Base-by-base conservation (phyloP, 2,329 filamentous ascomycete species). In the Niveomyces coronatus region DNA sequence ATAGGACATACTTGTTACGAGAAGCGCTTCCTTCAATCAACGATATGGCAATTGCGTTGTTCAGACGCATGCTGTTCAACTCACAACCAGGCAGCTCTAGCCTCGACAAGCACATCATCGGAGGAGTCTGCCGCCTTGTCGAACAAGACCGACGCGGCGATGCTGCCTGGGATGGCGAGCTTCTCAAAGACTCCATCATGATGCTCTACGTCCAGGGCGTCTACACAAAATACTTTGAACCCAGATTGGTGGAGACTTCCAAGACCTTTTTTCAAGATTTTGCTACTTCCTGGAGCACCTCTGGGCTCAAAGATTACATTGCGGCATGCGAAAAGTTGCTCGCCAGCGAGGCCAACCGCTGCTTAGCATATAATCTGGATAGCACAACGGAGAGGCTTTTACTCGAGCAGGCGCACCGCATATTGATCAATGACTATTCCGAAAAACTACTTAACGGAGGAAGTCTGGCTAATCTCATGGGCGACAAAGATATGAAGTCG, bases 151-250 rank as follows among this genome's bases (percentile, higher is more conserved):
- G 91, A 35, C 66, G 61, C 27, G 68, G 65, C 53, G 58, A 70
- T 40, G 49, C 60, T 52, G 49, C 73, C 1, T 77, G 82, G 46
- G 75, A 86, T 47, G 59, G 72, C 1, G 58, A 62, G 3, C 62
- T 88, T n/a, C 74, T 96, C 37, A 77, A 74, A 46, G 77, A 85
- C 40, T 73, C 83, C 0, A 76, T 96, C 35, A 74, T 78, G 42
- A 86, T 95, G 74, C 72, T 96, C 44, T 80, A 93, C 49, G 75
- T 87, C n/a, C 72, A 95, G 31, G 77, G 79, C 38, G 76, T 89
- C 4, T 98, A 96, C 56, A 74, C 71, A 1, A 80, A 71, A 43
- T 67, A 74, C 11, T 94, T 98, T 49, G 91, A 96, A 58, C 79
- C 82, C 4, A 64, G 68, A 4, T 81, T 95, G 45, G 61, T 94